Evolutionary conservation across 2,329 filamentous ascomycete genomes (phyloP).

Genomic region (Cordyceps tenuipes): DNA sequence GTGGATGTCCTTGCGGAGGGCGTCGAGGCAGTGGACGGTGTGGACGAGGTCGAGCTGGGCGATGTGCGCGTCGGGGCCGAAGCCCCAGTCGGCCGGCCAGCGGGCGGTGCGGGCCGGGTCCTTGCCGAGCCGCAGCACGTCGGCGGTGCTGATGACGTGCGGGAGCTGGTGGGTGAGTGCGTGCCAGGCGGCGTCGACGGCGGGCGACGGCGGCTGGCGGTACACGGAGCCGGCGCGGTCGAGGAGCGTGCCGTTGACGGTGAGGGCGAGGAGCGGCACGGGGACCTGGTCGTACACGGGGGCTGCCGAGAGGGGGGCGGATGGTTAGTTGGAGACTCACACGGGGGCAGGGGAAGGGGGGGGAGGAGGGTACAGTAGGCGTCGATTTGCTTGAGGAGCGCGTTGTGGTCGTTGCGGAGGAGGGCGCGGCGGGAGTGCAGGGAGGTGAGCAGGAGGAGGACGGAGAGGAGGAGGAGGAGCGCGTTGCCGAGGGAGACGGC

Average conservation of each 20-base stretch:
- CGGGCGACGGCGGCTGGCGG: neutral
- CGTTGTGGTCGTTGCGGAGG: neutral
- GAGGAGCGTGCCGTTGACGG: conserved; percentile 1
- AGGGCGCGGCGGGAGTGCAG: neutral
- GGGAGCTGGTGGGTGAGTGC: neutral
- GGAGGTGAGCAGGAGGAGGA: neutral
- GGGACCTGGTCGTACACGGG: neutral
- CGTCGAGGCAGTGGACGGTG: conserved; percentile 10
- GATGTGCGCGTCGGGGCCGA: conserved; percentile 5
- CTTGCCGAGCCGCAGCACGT: conserved; percentile 5
- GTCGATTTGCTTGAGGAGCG: neutral
- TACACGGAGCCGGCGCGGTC: neutral
- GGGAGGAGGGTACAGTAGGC: neutral
- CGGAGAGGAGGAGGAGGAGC: neutral
- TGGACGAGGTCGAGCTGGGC: conserved; percentile 10
- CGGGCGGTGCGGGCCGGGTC: conserved; percentile 1
- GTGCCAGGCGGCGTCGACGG: conserved; percentile 7
- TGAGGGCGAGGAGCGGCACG: neutral
- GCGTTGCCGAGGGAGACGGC: neutral
- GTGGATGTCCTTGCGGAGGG: conserved; percentile 6
- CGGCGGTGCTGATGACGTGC: conserved; percentile 4
- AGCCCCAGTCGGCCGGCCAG: neutral
- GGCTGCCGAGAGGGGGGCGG: no score
- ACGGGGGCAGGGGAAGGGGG: neutral
- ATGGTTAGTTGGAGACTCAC: neutral